Base-by-base conservation (phyloP, 768 basidiomycete species). In the Tulasnella calospora region DNA sequence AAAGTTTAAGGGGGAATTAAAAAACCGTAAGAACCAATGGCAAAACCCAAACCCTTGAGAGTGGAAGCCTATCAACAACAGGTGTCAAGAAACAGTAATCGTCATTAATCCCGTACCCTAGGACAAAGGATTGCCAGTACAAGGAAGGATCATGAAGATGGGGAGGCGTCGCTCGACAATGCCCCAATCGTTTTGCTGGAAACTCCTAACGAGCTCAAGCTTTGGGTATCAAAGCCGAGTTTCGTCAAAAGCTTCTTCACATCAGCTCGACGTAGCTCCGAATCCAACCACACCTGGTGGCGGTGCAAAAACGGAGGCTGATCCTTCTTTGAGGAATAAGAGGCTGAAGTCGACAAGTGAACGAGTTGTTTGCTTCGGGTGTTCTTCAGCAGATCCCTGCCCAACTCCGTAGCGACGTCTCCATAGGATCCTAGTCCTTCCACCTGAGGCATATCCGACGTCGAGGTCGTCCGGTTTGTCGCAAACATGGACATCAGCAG, bases 401-500 rank as follows among this genome's bases (percentile, higher is more conserved):
- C 61, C 30, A 67, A 5, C 27, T 35, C 61, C 61, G 10, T 67
- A 27, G 61, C 61, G 13, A 67, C 30, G 27, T 27, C 27, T 27
- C 61, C 61, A 67, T 35, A 35, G 33, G 61, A 30, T 30, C 30
- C 30, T 12, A 67, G 61, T 19, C 61, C 61, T 2, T 67, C 30
- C 30, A 67, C 61, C 33, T 67, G 27, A 35, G 61, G 61, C 61
- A 67, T 13, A 15, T 35, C 61, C 30, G 61, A 67, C 12, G 61
- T 67, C 35, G 30, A 17, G 61, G 8, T 67, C 12, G 61, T 35
- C 61, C 30, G 33, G 13, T 30, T 67, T 13, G 61, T 17, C 23
- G 57, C n/a, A 61, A 76, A 76, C 75, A 76, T 76, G 51, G 55
- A 57, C 55, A 78, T 71, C 19, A 78, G 71, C 67, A 78, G 21